Base-by-base conservation (phyloP, 345 rosid genomes). In the Syzygium grande region DNA sequence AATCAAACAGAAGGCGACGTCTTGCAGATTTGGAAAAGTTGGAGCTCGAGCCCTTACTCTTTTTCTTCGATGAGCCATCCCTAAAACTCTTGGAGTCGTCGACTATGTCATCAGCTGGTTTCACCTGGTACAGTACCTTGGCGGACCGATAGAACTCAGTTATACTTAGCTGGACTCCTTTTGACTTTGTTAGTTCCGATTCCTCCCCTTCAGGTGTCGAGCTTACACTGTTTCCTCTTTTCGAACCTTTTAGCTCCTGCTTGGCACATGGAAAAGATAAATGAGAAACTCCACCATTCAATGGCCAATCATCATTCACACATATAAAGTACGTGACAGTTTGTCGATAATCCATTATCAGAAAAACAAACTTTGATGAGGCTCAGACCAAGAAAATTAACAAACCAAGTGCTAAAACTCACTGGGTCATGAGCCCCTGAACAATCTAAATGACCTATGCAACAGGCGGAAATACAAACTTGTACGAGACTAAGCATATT, bases 121-220 rank as follows among this genome's bases (percentile, higher is more conserved):
- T 89, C 52, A 54, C 89, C 65, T 83, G 89, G 77, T 87, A 15
- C 29, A 90, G 89, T 77, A 87, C 89, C 92, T 95, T 96, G 85
- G 93, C 84, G 53, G 98, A 93, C 12, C 94, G 94, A 91, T 93
- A 98, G 93, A 96, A 96, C 87, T 94, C 95, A 3, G 94, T 96
- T 15, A 98, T 93, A 38, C 92, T 95, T 51, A 89, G 92, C 63
- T 96, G 99, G 53, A 92, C 89, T 84, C 93, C 95, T 89, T 85
- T 89, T 78, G 94, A 88, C 89, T 92, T 92, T 78, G 90, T 85
- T 52, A 90, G 87, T 86, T 91, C 94, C 29, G 84, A 89, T 87
- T 86, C 90, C 80, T 90, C 85, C 87, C 86, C 94, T 90, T 91
- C 92, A 54, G 87, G 84, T 46, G 85, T 54, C 43, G 55, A 85